Conservation (phyloP, 2,329 filamentous ascomycete genomes). For the Pseudomassariella vexata region DNA sequence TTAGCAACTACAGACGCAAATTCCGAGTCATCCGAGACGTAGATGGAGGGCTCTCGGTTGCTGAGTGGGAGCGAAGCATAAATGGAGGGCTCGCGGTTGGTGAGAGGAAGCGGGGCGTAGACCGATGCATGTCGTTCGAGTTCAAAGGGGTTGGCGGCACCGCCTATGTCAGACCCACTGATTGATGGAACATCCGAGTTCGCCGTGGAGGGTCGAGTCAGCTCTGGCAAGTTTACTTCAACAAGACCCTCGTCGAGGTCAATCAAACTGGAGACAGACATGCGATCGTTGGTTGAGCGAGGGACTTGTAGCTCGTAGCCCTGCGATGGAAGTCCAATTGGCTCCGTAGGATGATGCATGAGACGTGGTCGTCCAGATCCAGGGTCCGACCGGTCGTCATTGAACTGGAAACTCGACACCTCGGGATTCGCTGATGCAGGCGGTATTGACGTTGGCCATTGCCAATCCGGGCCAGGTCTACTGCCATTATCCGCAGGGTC, state of each 20-base stretch:
- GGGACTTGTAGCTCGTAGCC: constrained; percentile 35
- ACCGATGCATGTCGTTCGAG: constrained; percentile 57
- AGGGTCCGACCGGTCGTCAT: constrained; percentile 24
- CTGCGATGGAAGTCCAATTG: constrained; percentile 33
- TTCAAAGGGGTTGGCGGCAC: constrained; percentile 51
- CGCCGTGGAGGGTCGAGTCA: constrained; percentile 51
- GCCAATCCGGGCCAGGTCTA: constrained; percentile 50
- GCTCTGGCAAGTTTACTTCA: constrained; percentile 49
- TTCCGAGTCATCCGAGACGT: constrained; percentile 54
- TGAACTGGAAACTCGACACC: constrained; percentile 44
- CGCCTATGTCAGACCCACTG: constrained; percentile 49
- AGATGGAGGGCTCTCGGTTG: constrained; percentile 40
- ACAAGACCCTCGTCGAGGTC: constrained; percentile 36
- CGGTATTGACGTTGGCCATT: constrained; percentile 48
- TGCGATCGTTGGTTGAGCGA: constrained; percentile 29
- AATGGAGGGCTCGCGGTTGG: constrained; percentile 41
- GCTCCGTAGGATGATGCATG: constrained; percentile 46
- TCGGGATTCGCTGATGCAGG: constrained; percentile 49
- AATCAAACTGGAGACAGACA: constrained; percentile 41
- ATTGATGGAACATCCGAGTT: constrained; percentile 53
- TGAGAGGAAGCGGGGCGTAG: constrained; percentile 33
- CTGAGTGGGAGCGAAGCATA: background rate
- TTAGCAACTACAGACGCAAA: constrained; percentile 31
- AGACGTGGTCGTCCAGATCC: constrained; percentile 35
- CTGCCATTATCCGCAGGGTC: constrained; percentile 53